Conservation (phyloP, 1,284 basidiomycete genomes). For the Fomitopsis schrenkii region DNA sequence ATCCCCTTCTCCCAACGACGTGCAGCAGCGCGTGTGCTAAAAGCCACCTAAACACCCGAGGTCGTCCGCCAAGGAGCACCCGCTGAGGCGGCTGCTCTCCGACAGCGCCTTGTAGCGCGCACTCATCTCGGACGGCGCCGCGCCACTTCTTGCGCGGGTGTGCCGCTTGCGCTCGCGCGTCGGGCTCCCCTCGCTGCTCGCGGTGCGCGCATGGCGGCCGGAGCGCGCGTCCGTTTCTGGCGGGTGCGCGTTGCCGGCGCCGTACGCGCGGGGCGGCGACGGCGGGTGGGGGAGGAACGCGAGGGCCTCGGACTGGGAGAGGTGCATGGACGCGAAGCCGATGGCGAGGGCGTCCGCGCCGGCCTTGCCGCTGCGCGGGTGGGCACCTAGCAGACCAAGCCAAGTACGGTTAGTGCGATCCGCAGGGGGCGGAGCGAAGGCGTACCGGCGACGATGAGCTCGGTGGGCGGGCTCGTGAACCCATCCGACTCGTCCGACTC, state of each 20-base stretch:
- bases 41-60: slow-evolving; percentile 9
- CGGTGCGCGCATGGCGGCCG: background rate
- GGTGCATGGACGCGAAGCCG: background rate
- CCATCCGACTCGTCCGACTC: slow-evolving; percentile 53
- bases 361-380: slow-evolving; percentile 3
- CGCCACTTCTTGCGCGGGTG: background rate
- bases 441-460: background rate
- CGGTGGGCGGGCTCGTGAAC: slow-evolving; percentile 24
- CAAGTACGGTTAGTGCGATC: background rate
- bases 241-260: slow-evolving; percentile 3
- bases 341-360: slow-evolving; percentile 1
- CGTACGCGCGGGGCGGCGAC: slow-evolving; percentile 1
- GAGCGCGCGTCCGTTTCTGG: slow-evolving; percentile 5
- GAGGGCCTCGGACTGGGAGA: slow-evolving; percentile 4
- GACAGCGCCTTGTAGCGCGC: slow-evolving; percentile 9
- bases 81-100: slow-evolving; percentile 6
- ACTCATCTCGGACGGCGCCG: background rate
- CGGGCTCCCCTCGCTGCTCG: background rate
- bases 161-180: background rate
- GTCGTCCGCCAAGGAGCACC: slow-evolving; percentile 2
- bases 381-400: background rate
- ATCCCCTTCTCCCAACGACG: background rate
- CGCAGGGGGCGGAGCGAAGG: background rate
- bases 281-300: slow-evolving; percentile 12
- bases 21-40: background rate